Conservation (phyloP, 1,139 yeast species). For the Zygoascus hellenicus region DNA sequence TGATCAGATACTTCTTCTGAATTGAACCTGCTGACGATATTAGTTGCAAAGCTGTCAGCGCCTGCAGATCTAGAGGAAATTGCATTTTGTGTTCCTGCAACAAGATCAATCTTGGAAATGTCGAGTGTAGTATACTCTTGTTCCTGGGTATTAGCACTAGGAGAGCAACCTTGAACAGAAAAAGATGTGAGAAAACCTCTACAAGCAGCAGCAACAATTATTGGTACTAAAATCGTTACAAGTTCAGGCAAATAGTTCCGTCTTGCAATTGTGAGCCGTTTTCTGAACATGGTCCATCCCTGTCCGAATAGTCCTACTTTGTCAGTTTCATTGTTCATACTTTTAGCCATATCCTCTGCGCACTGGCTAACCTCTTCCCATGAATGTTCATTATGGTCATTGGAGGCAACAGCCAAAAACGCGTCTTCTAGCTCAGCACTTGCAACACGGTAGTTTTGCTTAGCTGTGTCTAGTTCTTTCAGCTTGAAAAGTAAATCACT, state of each 20-base stretch:
- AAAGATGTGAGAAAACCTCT: slow-evolving; percentile 25
- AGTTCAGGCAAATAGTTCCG: slow-evolving; percentile 30
- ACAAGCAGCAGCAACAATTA: slow-evolving; percentile 31
- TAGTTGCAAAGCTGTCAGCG: slow-evolving; percentile 16
- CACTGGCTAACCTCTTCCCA: slow-evolving; percentile 11
- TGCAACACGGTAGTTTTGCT: slow-evolving; percentile 25
- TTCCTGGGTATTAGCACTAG: slow-evolving; percentile 16
- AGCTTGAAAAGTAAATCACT: slow-evolving; percentile 21
- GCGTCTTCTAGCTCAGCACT: slow-evolving; percentile 36
- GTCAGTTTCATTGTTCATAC: slow-evolving; percentile 15
- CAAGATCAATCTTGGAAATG: slow-evolving; percentile 12
- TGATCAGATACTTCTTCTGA: slow-evolving; percentile 12
- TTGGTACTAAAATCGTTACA: slow-evolving; percentile 28
- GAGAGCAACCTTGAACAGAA: slow-evolving; percentile 24
- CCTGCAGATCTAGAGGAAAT: slow-evolving; percentile 17
- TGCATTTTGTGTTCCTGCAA: slow-evolving; percentile 18
- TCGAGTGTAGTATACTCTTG: slow-evolving; percentile 23
- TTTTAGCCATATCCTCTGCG: slow-evolving; percentile 12
- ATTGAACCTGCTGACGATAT: slow-evolving; percentile 16
- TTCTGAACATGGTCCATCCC: slow-evolving; percentile 29
- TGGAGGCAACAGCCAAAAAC: slow-evolving; percentile 31
- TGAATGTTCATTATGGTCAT: slow-evolving; percentile 28
- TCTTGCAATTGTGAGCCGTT: slow-evolving; percentile 28
- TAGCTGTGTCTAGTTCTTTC: slow-evolving; percentile 21
- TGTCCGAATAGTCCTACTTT: slow-evolving; percentile 26